Evolutionary conservation across 768 basidiomycete species (phyloP), one percentile per base, ranked within the genome.

Genomic region (Boletus barrowsii): DNA sequence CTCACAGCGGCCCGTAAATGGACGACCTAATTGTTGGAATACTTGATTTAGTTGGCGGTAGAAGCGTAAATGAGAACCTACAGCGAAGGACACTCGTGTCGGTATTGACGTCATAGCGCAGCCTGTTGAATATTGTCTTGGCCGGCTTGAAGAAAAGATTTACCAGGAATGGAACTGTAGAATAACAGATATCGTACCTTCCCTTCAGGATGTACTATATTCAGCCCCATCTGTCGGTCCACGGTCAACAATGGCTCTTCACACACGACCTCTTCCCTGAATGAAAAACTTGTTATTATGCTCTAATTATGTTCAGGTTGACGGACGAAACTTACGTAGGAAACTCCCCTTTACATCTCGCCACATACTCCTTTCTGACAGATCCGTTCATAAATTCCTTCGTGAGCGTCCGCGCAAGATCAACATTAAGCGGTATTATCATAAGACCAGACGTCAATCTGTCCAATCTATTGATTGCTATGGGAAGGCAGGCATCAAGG

Each of bases 181-280:
- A 51, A 8, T 11, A 3, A 35, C 10, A 39, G 24, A 24, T 32
- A 17, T 47, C 72, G 36, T 63, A 92, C 93, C 79, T 98, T 94
- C 41, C 97, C 97, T 53, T 95, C 86, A 0, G 95, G 93, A 65
- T 97, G 93, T 15, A 98, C 91, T 48, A 98, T 88, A 56, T 98
- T 98, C 43, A 99, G 72, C 4, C 97, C 97, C 86, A 98, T 94
- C 67, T 98, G 95, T 48, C 94, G 80, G 72, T 99, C 97, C 1
- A 98, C 85, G 0, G 93, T 94, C 53, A 99, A 71, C 8, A 99
- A 73, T 1, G 93, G 91, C 64, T 93, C 78, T 56, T 95, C 91
- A 56, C 93, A 93, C 0, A 79, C 69, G n/a, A 92, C 73, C 64
- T 94, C 89, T 49, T 81, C 87, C 40, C 94, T 95, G 50, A 33